Conservation (phyloP, 2,329 filamentous ascomycete species). For the Arthroderma sp. region DNA sequence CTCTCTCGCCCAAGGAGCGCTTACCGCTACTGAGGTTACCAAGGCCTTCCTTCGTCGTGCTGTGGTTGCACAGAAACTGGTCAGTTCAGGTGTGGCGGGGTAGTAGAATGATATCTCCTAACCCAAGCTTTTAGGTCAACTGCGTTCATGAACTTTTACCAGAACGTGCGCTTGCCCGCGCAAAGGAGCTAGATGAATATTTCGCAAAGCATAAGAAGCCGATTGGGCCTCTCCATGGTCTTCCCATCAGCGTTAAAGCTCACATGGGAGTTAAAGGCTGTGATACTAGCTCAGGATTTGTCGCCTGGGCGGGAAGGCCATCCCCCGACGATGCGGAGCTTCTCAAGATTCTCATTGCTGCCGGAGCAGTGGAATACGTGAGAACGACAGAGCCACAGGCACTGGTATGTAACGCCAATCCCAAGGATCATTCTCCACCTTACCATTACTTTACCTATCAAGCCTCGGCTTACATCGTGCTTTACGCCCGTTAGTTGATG, state of each 20-base stretch:
- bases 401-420: conserved; percentile 35
- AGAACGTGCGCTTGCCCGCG: conserved; percentile 37
- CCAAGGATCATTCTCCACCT: neutral
- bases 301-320: conserved; percentile 50
- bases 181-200: conserved; percentile 36
- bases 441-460: neutral
- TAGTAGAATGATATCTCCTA: neutral
- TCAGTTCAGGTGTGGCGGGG: conserved; percentile 20
- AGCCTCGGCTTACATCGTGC: neutral
- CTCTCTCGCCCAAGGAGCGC: neutral
- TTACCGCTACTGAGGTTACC: conserved; percentile 28
- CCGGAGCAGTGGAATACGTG: conserved; percentile 45
- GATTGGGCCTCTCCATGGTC: conserved; percentile 50
- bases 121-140: conserved; percentile 37
- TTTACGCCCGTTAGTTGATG: conserved; percentile 31
- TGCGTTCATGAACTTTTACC: conserved; percentile 45
- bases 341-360: conserved; percentile 11
- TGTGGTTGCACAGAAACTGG: conserved; percentile 41
- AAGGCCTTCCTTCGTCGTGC: conserved; percentile 46
- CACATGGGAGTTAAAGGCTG: conserved; percentile 37
- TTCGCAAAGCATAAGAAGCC: conserved; percentile 29
- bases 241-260: conserved; percentile 46
- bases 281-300: conserved; percentile 50
- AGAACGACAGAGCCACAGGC: conserved; percentile 51
- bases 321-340: conserved; percentile 11